A percentile compares a stretch with the other conserved stretches of the same genome.
Conservation (phyloP, 2,329 filamentous ascomycete species). For the Hymenoscyphus linearis region DNA sequence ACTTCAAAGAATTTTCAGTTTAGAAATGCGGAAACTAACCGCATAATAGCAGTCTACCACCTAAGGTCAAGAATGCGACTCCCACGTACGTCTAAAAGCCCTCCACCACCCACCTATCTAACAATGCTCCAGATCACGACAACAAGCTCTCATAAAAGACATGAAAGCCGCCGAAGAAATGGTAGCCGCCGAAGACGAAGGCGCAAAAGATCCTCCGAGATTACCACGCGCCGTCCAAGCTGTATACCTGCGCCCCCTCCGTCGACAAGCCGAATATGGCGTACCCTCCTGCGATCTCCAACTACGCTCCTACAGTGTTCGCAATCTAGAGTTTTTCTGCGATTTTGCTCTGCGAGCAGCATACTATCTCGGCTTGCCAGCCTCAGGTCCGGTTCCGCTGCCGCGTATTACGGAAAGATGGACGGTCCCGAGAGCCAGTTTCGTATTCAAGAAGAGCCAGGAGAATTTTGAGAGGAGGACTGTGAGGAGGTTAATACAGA, state of each 20-base stretch:
- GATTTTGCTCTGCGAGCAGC: conserved; percentile 93
- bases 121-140: conserved; percentile 1
- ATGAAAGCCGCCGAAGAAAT: background rate
- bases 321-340: conserved; percentile 88
- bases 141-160: background rate
- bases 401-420: conserved; percentile 86
- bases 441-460: conserved; percentile 95
- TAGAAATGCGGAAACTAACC: background rate
- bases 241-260: conserved; percentile 78
- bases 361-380: conserved; percentile 86
- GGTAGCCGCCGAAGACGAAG: background rate
- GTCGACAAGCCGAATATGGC: conserved; percentile 66
- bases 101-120: conserved; percentile 3
- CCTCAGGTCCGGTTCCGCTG: conserved; percentile 78
- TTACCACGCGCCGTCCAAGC: conserved; percentile 78
- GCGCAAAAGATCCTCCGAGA: conserved; percentile 31
- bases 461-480: conserved; percentile 97
- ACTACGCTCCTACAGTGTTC: conserved; percentile 82
- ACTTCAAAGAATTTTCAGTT: background rate
- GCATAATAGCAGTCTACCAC: background rate
- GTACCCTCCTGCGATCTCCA: conserved; percentile 88
- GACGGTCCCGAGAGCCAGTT: conserved; percentile 85
- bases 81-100: background rate
- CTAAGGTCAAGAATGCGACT: background rate
- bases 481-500: conserved; percentile 78